A percentile compares a stretch with the other conserved stretches of the same genome.
phyloP scores from a whole-genome alignment of 306 rosid species.

The Lithocarpus polystachyus region DNA sequence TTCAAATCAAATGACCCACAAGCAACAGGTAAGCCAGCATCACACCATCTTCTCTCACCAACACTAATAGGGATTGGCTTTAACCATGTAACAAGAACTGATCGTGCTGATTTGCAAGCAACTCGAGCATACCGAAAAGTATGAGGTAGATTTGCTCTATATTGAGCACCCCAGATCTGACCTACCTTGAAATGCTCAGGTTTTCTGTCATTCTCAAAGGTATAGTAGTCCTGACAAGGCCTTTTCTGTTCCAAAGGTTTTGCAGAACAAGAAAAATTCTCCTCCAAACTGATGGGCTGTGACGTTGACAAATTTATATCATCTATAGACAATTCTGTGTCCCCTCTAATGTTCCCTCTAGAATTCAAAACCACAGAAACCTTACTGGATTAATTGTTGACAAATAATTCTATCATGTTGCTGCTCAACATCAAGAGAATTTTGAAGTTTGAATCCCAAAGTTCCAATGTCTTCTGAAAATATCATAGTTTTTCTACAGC shows the following conservation, averaged over 20 bases:
- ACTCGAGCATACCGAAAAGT: slow-evolving; percentile 11
- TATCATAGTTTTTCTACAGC: neutral
- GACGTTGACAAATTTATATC: neutral
- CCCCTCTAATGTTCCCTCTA: neutral
- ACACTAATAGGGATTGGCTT: slow-evolving; percentile 15
- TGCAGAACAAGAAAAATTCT: neutral
- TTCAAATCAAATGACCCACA: slow-evolving; percentile 17
- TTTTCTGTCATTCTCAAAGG: slow-evolving; percentile 18
- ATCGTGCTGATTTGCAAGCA: neutral
- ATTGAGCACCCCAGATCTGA: slow-evolving; percentile 20
- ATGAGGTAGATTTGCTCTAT: neutral
- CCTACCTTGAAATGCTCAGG: slow-evolving; percentile 7
- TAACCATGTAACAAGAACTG: slow-evolving; percentile 10
- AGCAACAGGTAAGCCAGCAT: slow-evolving; percentile 26
- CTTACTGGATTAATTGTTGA: neutral
- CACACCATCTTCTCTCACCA: slow-evolving; percentile 24
- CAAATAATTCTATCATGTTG: neutral
- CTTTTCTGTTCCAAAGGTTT: neutral
- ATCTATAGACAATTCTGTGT: neutral
- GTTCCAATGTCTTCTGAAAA: neutral
- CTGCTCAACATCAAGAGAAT: neutral
- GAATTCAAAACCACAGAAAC: neutral
- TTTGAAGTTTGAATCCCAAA: neutral
- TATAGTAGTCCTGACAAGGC: slow-evolving; percentile 10
- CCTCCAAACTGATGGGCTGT: neutral